phyloP scores from a whole-genome alignment of 495 filamentous ascomycete genomes.

The Trichoderma orchidacearum region DNA sequence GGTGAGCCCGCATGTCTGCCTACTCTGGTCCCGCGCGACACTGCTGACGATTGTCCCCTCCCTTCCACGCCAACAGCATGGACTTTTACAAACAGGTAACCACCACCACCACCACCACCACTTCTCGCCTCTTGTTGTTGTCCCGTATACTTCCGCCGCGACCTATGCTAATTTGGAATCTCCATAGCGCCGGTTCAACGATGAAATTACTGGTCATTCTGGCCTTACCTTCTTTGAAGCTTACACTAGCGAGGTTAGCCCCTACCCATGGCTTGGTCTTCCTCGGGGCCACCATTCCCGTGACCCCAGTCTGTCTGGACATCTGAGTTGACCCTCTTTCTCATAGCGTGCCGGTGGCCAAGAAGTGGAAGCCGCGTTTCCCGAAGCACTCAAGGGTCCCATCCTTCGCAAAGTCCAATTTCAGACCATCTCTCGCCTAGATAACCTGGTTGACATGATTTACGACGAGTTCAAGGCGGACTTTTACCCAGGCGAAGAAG shows the following conservation, averaged over 20 bases:
- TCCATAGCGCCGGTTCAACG: conserved; percentile 70
- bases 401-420: conserved; percentile 86
- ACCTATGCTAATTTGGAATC: conserved; percentile 10
- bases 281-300: too few relatives aligned
- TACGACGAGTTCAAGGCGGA: conserved; percentile 79
- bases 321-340: background rate
- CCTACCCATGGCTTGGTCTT: too few relatives aligned
- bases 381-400: conserved; percentile 80
- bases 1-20: conserved; percentile 32
- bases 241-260: conserved; percentile 79
- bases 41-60: background rate
- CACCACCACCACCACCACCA: background rate
- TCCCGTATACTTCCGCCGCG: too few relatives aligned
- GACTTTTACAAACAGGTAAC: conserved; percentile 87
- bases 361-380: conserved; percentile 83
- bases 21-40: background rate
- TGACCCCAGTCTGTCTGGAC: background rate
- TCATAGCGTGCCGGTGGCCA: conserved; percentile 65
- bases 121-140: too few relatives aligned
- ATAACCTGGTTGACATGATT: conserved; percentile 58
- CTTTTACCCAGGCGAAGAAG: conserved; percentile 84
- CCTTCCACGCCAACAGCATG: conserved; percentile 44
- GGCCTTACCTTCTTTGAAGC: conserved; percentile 91
- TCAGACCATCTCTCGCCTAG: conserved; percentile 77
- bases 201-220: conserved; percentile 88